These are phyloP conservation scores for Musa schizocarpa DNA, from an alignment of 176 grass and related monocot species.

Conservation along the genomic window DNA sequence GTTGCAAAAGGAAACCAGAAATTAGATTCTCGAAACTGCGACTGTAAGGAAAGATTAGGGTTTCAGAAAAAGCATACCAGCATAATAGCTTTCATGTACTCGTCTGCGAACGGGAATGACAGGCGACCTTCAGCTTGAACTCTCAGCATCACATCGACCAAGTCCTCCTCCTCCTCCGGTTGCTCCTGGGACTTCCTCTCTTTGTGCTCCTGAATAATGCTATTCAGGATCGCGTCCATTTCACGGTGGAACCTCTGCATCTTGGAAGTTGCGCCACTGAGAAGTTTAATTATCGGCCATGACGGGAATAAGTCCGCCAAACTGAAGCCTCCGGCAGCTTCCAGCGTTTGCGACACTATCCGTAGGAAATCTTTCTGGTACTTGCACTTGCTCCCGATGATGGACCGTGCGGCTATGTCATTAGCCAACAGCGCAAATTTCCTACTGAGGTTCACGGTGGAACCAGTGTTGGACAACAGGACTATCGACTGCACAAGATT, in stretches of 20 bases:
- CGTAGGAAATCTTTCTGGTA: conserved; percentile 16
- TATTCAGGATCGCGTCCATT: not conserved
- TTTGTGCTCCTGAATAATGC: not conserved
- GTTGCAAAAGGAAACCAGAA: not conserved
- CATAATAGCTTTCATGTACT: not conserved
- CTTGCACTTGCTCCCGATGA: conserved; percentile 24
- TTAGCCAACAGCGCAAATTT: conserved; percentile 2
- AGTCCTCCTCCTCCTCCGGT: not conserved
- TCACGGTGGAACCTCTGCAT: not conserved
- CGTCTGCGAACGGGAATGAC: not conserved
- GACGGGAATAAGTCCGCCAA: not conserved
- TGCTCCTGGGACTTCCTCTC: not conserved
- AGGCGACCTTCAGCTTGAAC: not conserved
- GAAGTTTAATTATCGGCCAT: not conserved
- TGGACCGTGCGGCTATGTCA: not conserved
- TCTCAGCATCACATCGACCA: not conserved
- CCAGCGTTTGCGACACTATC: not conserved
- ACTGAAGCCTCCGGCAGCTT: not conserved
- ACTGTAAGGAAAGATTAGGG: not conserved
- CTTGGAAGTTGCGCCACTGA: not conserved
- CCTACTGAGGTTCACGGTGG: not conserved
- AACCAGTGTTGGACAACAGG: too few relatives aligned
- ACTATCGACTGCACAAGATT: too few relatives aligned
- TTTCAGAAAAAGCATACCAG: not conserved
- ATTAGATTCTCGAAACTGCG: not conserved